Evolutionary conservation across 371 early-diverging fungal genomes (phyloP).

Genomic region (Rhizomucor miehei): DNA sequence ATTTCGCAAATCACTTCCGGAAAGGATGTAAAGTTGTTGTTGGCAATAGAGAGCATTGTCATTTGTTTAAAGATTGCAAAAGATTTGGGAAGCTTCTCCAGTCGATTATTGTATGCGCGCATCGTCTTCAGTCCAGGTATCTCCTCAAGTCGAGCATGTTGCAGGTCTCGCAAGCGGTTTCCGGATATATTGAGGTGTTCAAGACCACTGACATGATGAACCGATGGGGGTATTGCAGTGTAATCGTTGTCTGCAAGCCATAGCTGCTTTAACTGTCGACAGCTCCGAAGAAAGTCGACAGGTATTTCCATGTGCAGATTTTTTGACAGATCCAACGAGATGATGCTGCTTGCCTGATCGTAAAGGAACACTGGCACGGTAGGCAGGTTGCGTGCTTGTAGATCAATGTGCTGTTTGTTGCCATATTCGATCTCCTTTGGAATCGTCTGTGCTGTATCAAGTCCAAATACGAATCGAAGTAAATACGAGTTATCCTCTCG

Average conservation of each 20-base stretch:
- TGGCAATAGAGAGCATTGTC: constrained; percentile 69
- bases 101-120: constrained; percentile 71
- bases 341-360: constrained; percentile 61
- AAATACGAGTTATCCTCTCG: constrained; percentile 83
- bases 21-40: constrained; percentile 74
- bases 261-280: constrained; percentile 63
- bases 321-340: constrained; percentile 70
- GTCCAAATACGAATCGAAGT: constrained; percentile 74
- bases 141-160: constrained; percentile 60
- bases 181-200: constrained; percentile 75
- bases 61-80: constrained; percentile 58
- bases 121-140: constrained; percentile 62
- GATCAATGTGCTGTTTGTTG: constrained; percentile 62
- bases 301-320: constrained; percentile 73
- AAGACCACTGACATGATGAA: constrained; percentile 55
- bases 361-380: constrained; percentile 79
- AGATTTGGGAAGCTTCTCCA: constrained; percentile 63
- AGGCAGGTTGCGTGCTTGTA: constrained; percentile 64
- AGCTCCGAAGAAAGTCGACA: constrained; percentile 74
- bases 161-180: constrained; percentile 71
- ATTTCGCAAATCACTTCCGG: constrained; percentile 67
- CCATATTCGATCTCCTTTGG: constrained; percentile 36
- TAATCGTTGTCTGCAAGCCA: constrained; percentile 69
- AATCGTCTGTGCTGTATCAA: constrained; percentile 53
- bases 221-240: constrained; percentile 58